Evolutionary conservation across 768 basidiomycete genomes (phyloP).

Genomic region (Candolleomyces eurysporus): DNA sequence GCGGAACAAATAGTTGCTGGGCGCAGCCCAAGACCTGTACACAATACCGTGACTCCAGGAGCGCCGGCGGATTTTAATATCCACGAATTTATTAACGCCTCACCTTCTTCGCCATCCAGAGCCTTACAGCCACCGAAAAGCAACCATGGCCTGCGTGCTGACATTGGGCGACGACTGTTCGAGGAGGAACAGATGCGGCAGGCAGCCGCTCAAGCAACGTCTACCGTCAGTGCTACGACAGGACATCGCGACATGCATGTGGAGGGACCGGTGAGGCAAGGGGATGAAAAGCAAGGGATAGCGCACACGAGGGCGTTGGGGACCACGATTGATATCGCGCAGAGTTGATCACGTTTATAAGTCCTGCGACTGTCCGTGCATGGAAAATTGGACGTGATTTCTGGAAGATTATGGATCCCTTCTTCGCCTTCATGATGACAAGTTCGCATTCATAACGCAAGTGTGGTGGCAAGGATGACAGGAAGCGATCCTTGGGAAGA

Average conservation of each 20-base stretch:
- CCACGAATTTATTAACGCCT: slow-evolving; percentile 71
- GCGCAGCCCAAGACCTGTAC: slow-evolving; percentile 11
- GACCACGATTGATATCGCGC: slow-evolving; percentile 45
- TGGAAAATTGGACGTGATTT: background rate
- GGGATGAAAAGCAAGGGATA: slow-evolving; percentile 1
- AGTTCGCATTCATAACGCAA: too few relatives aligned
- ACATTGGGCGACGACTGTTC: slow-evolving; percentile 66
- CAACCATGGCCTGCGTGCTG: slow-evolving; percentile 54
- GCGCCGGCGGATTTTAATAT: slow-evolving; percentile 53
- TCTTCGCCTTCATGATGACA: background rate
- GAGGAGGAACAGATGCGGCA: slow-evolving; percentile 65
- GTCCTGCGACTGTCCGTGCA: background rate
- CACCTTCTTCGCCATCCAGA: slow-evolving; percentile 55
- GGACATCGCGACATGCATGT: slow-evolving; percentile 11
- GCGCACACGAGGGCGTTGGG: slow-evolving; percentile 22
- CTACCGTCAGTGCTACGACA: background rate
- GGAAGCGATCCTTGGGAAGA: background rate
- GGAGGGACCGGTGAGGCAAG: slow-evolving; percentile 28
- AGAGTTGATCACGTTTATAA: slow-evolving; percentile 27
- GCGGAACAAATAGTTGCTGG: background rate
- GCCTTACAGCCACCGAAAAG: slow-evolving; percentile 31
- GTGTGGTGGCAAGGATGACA: background rate
- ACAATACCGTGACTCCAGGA: slow-evolving; percentile 22
- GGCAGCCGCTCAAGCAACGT: slow-evolving; percentile 13
- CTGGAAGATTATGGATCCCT: background rate